phyloP scores from a whole-genome alignment of 805 yeast species.

The Ogataea paradorogensis region DNA sequence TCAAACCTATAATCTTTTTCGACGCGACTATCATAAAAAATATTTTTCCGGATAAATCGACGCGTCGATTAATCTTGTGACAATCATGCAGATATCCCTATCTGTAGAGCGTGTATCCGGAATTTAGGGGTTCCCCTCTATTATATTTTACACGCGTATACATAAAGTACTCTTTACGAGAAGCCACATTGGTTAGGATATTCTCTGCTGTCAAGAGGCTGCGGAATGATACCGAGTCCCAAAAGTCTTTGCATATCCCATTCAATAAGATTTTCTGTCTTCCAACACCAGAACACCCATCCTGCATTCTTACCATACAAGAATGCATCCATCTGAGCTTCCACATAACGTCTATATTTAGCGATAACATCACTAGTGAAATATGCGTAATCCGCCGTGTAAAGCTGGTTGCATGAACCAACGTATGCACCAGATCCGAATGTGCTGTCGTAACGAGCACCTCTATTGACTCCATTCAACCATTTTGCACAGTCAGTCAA shows the following conservation, averaged over 20 bases:
- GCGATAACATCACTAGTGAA: conserved; percentile 61
- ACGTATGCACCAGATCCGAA: conserved; percentile 38
- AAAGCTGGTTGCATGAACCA: conserved; percentile 62
- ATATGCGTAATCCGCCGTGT: conserved; percentile 35
- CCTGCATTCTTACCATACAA: conserved; percentile 55
- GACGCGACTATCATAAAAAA: neutral
- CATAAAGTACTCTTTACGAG: conserved; percentile 1
- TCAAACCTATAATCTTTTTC: neutral
- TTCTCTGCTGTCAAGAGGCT: conserved; percentile 50
- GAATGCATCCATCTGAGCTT: conserved; percentile 88
- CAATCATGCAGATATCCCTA: neutral
- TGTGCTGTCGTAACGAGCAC: conserved; percentile 76
- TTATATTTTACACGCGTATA: neutral
- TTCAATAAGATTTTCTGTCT: conserved; percentile 77
- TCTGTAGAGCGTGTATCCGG: conserved; percentile 4
- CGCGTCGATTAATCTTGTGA: neutral
- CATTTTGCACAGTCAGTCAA: conserved; percentile 86
- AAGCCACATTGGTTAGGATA: conserved; percentile 34
- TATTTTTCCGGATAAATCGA: too few relatives aligned
- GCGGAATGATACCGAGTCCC: conserved; percentile 67
- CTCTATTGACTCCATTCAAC: conserved; percentile 84
- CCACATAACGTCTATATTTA: conserved; percentile 67
- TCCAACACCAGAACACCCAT: conserved; percentile 94
- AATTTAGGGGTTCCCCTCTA: conserved; percentile 2
- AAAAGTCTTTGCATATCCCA: conserved; percentile 77